Evolutionary conservation across 1,284 basidiomycete genomes (phyloP).

Genomic region (Ustilago esculenta): DNA sequence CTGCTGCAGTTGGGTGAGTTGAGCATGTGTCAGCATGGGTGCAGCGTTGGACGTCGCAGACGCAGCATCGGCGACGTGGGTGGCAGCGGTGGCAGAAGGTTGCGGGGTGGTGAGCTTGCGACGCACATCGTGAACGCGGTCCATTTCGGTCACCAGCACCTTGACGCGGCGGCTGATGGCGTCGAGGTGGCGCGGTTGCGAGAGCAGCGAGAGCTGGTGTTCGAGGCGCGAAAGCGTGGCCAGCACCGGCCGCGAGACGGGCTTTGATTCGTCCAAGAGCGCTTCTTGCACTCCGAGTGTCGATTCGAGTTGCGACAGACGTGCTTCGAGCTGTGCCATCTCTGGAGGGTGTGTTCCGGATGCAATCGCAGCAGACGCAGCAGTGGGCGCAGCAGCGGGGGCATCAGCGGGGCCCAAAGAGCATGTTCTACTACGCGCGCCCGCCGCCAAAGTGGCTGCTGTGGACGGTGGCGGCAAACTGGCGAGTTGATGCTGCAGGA

Average conservation of each 20-base stretch:
- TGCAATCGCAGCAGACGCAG: background rate
- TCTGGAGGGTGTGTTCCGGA: constrained; percentile 6
- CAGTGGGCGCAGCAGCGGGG: background rate
- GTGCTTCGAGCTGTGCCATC: constrained; percentile 28
- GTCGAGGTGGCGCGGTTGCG: constrained; percentile 95
- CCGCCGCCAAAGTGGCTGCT: background rate
- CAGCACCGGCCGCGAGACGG: constrained; percentile 80
- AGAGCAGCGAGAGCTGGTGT: constrained; percentile 84
- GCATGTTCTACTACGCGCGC: too few species aligned
- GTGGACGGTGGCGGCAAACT: constrained; percentile 11
- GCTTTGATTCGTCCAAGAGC: constrained; percentile 43
- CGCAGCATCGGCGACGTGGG: background rate
- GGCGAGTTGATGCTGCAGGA: constrained; percentile 30
- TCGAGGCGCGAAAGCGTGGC: constrained; percentile 83
- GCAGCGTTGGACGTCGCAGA: background rate
- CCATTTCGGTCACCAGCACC: constrained; percentile 88
- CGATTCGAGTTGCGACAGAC: constrained; percentile 45
- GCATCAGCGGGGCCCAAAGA: background rate
- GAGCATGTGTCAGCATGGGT: constrained; percentile 30
- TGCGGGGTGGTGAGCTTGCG: constrained; percentile 68
- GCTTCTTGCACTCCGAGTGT: constrained; percentile 43
- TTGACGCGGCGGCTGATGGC: constrained; percentile 94
- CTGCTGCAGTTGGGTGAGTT: constrained; percentile 41
- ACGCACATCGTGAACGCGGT: constrained; percentile 76
- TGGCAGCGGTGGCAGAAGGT: too few species aligned